These are phyloP conservation scores for Jacaranda copaia DNA, from an alignment of 257 asterid genomes.

Conservation along the genomic window DNA sequence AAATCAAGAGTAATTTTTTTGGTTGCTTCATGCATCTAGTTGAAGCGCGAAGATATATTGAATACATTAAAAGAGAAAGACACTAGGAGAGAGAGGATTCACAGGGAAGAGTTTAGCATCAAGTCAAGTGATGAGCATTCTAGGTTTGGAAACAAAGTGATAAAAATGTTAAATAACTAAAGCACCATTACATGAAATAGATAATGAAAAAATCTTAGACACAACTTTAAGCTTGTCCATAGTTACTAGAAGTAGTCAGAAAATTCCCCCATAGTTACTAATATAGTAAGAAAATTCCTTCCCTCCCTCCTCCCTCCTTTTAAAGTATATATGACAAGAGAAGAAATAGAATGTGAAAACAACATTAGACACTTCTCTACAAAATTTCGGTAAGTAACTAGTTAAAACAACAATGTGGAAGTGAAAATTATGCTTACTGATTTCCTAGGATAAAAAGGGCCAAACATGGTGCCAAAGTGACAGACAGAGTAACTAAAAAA, in stretches of 20 bases:
- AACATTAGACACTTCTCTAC: conserved; percentile 1
- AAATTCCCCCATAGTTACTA: background rate
- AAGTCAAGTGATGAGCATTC: background rate
- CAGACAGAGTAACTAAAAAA: conserved; percentile 11
- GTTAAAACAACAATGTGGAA: background rate
- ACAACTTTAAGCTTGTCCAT: background rate
- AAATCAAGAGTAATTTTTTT: no score
- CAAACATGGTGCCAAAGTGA: background rate
- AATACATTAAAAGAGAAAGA: background rate
- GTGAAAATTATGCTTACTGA: conserved; percentile 6
- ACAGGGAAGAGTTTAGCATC: conserved; percentile 6
- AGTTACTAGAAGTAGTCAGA: background rate
- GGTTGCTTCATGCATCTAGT: background rate
- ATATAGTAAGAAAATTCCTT: background rate
- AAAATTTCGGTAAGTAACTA: conserved; percentile 17
- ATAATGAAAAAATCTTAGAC: background rate
- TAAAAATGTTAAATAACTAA: conserved; percentile 11
- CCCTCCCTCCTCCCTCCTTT: no score
- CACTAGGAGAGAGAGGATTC: background rate
- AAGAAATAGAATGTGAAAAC: background rate
- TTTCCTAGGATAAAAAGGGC: conserved; percentile 11
- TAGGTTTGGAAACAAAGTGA: background rate
- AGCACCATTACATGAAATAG: background rate
- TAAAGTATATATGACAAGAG: background rate
- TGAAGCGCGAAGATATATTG: background rate